Percentiles rank a stretch among this genome's conserved stretches.
phyloP scores from a whole-genome alignment of 495 filamentous ascomycete genomes.

The Penicillium longicatenatum region DNA sequence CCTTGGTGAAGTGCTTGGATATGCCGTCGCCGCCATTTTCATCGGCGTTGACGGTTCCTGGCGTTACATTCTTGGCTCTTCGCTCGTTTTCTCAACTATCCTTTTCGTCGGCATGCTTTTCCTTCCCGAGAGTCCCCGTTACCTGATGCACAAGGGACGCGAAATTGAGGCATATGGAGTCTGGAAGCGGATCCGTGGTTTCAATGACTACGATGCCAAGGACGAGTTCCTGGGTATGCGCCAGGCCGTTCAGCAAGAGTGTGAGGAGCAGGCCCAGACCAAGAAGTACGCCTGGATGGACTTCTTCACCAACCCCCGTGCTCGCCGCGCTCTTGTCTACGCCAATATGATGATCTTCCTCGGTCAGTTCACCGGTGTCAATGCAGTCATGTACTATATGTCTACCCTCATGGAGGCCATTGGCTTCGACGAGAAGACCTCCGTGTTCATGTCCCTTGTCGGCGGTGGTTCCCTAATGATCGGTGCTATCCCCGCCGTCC shows the following conservation, averaged over 20 bases:
- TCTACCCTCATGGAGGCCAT: constrained; percentile 56
- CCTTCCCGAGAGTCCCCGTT: constrained; percentile 59
- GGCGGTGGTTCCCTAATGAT: constrained; percentile 59
- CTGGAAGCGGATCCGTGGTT: constrained; percentile 64
- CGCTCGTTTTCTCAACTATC: constrained; percentile 63
- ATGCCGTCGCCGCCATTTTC: constrained; percentile 63
- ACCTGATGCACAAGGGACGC: constrained; percentile 55
- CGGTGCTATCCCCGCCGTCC: constrained; percentile 58
- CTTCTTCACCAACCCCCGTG: constrained; percentile 60
- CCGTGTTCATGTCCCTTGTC: constrained; percentile 64
- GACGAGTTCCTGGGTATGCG: constrained; percentile 65
- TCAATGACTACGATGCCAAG: constrained; percentile 47
- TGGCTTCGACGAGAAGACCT: constrained; percentile 52
- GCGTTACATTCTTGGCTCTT: constrained; percentile 66
- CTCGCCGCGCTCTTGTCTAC: constrained; percentile 60
- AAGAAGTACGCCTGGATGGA: constrained; percentile 59
- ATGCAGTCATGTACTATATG: constrained; percentile 68
- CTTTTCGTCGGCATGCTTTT: constrained; percentile 61
- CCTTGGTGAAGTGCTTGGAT: constrained; percentile 62
- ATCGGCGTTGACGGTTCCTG: constrained; percentile 59
- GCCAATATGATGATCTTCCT: constrained; percentile 65
- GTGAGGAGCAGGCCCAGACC: constrained; percentile 36
- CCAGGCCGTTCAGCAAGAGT: constrained; percentile 52
- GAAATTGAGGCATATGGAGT: constrained; percentile 54
- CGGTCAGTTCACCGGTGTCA: constrained; percentile 63